phyloP scores from a whole-genome alignment of 1,284 basidiomycete genomes.

The Ustilago loliicola region DNA sequence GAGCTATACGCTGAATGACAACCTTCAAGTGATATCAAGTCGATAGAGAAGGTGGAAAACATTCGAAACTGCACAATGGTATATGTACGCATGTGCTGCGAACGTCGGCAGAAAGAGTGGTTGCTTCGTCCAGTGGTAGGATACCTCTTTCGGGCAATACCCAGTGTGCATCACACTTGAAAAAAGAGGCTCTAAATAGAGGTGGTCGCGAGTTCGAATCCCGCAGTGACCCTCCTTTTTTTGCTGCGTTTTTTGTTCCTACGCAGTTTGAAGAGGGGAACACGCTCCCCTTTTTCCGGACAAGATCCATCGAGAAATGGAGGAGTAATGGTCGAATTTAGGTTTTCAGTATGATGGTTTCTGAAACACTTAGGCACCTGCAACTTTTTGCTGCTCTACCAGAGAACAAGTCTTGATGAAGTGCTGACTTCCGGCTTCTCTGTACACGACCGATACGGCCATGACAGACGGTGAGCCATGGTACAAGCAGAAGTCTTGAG shows the following conservation, averaged over 20 bases:
- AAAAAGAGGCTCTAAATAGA: conserved; percentile 26
- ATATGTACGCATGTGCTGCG: background rate
- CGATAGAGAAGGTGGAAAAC: no score
- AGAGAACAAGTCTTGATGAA: no score
- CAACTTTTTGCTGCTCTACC: no score
- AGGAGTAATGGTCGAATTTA: background rate
- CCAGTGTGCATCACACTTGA: conserved; percentile 36
- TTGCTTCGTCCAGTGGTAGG: conserved; percentile 57
- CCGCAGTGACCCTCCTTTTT: conserved; percentile 34
- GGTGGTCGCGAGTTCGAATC: conserved; percentile 54
- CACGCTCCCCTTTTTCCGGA: background rate
- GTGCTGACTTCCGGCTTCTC: no score
- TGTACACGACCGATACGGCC: background rate
- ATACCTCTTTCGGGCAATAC: conserved; percentile 51
- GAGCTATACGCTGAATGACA: no score
- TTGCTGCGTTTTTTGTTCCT: conserved; percentile 22
- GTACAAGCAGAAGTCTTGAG: background rate
- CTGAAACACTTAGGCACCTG: background rate
- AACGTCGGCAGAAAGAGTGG: conserved; percentile 4
- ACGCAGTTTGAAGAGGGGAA: background rate
- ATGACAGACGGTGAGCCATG: background rate
- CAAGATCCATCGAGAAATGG: conserved; percentile 8
- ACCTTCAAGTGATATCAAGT: no score
- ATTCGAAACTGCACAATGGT: background rate
- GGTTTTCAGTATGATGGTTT: background rate